Base-by-base conservation (phyloP, 306 rosid genomes). In the Dryas octopetala region DNA sequence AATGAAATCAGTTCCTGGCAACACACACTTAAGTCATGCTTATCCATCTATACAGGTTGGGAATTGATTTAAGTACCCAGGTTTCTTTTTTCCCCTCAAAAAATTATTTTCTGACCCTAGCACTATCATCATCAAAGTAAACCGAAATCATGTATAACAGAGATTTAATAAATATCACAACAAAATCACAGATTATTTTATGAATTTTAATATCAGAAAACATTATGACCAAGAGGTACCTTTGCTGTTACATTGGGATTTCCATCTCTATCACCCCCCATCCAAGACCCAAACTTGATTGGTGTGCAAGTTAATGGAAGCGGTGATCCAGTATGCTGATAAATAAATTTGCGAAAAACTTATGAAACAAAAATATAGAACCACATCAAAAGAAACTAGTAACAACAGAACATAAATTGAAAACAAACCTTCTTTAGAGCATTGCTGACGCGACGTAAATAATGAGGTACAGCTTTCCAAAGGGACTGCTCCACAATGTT, bases 251-350 rank as follows among this genome's bases (percentile, higher is more conserved):
- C 98, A 64, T 91, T 91, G 46, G 98, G 98, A 80, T 93, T 93
- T 78, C 98, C 98, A 87, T 93, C 98, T 85, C 98, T 86, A 76
- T 91, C 98, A 75, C 98, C 98, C 70, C 97, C 97, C 96, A 93
- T 93, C 98, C 98, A 91, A 75, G 98, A 89, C 68, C 98, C 98
- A 83, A 93, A 93, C 84, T 81, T 89, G 73, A 93, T 89, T 58
- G 98, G 98, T 60, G 98, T 91, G 83, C 98, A 91, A 26, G 90
- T 91, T 85, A 93, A 76, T 52, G 98, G 98, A 75, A 93, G 98
- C 17, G 98, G 88, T 89, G 70, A 89, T 76, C 98, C 97, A 2
- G 98, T 91, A 83, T 93, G 93, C 98, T 93, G 89, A 76, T 75
- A 62, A 78, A 79, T 58, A 78, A 58, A 9, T 46, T 50, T 65